These are phyloP conservation scores for Brassica carinata DNA, from an alignment of 345 rosid genomes.

Conservation along the genomic window DNA sequence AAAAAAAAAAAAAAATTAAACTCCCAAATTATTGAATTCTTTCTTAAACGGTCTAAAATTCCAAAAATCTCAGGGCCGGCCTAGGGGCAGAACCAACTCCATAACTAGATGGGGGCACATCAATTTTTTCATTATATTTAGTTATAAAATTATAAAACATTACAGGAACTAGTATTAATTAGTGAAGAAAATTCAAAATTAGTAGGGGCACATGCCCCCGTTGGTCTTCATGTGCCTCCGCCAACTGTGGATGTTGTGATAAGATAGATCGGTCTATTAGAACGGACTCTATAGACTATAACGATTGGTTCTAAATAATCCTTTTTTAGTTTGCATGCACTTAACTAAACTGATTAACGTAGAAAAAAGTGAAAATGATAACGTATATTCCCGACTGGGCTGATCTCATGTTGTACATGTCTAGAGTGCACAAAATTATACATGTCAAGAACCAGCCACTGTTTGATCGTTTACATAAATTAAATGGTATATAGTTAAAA, in stretches of 20 bases:
- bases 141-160: too few species aligned
- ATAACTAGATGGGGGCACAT: too few species aligned
- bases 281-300: background rate
- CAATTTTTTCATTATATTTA: too few species aligned
- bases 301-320: background rate
- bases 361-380: background rate
- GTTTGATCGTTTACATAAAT: background rate
- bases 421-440: background rate
- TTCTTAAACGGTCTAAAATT: too few species aligned
- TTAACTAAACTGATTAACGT: background rate
- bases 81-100: too few species aligned
- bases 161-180: too few species aligned
- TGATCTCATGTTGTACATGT: background rate
- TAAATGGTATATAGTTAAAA: background rate
- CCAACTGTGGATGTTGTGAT: background rate
- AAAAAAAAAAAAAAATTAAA: too few species aligned
- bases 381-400: background rate
- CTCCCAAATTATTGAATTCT: too few species aligned
- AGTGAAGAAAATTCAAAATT: too few species aligned
- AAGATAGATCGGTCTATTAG: background rate
- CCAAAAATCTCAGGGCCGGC: too few species aligned
- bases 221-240: too few species aligned
- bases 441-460: background rate
- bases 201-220: too few species aligned
- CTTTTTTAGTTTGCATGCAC: background rate